phyloP scores from a whole-genome alignment of 345 rosid species.

The Euphorbia peplus region DNA sequence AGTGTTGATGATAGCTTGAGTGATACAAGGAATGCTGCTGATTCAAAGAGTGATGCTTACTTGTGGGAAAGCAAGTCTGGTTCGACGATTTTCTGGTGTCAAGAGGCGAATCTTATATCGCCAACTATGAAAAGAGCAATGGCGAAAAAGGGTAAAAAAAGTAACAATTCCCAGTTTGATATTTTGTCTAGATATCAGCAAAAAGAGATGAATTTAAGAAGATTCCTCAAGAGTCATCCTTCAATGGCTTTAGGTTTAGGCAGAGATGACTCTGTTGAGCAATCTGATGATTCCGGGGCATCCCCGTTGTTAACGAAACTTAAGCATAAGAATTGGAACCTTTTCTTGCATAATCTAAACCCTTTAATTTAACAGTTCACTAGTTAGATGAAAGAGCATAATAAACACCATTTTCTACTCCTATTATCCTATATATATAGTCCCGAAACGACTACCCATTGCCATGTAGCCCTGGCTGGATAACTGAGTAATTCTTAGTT shows the following conservation, averaged over 20 bases:
- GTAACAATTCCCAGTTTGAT: constrained; percentile 39
- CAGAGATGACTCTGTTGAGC: constrained; percentile 47
- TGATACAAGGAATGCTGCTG: no score
- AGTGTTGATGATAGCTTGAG: no score
- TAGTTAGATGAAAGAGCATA: neutral
- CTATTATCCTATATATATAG: no score
- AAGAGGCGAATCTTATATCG: constrained; percentile 55
- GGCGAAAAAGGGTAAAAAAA: constrained; percentile 51
- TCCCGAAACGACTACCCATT: neutral
- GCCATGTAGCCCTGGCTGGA: neutral
- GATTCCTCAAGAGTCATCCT: constrained; percentile 39
- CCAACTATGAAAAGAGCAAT: constrained; percentile 40
- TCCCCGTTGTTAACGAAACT: constrained; percentile 60
- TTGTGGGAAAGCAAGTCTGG: no score
- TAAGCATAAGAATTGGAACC: constrained; percentile 44
- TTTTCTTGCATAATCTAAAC: neutral
- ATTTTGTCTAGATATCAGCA: constrained; percentile 45
- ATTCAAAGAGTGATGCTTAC: constrained; percentile 51
- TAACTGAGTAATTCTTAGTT: neutral
- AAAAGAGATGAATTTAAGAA: constrained; percentile 37
- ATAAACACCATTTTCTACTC: neutral
- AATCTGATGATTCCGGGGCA: constrained; percentile 57
- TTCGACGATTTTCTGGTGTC: constrained; percentile 48
- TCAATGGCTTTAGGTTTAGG: constrained; percentile 39
- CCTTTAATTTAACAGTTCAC: neutral